Evolutionary conservation across 2,329 filamentous ascomycete species (phyloP), one percentile per base, ranked within the genome.

Genomic region (Penicillium vulpinum): DNA sequence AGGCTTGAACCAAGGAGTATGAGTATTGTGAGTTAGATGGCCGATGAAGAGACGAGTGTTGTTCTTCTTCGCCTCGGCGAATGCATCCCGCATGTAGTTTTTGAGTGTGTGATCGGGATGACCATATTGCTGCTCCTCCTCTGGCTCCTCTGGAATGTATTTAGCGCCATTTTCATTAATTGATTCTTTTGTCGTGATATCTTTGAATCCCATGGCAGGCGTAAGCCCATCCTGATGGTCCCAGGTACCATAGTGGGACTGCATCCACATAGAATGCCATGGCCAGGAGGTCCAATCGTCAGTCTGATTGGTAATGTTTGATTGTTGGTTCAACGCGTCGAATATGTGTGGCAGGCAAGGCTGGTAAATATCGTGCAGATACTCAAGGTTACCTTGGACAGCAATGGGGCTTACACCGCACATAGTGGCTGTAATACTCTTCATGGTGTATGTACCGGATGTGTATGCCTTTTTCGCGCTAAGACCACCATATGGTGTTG

Each of bases 371-470:
- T 77, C 72, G 29, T 77, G 69, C 4, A 65, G 58, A 43, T 71
- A 72, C 47, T 79, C 77, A 18, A 69, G 65, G 28, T 78, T 77
- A 52, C 77, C 77, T 38, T 79, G 76, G 3, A 69, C 74, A 4
- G 76, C 67, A 4, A 79, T 60, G 0, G 77, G 77, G 0, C 67
- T 63, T 5, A 77, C 54, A 26, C 77, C 77, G 44, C 77, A 79
- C 10, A 77, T 57, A 18, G 74, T 75, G 1, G 68, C 77, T 1
- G 69, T 65, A n/a, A 78, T 55, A 58, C 76, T 78, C 62, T 79
- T 79, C 21, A 78, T 64, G 0, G 77, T 79, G 39, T 77, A 78
- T 0, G 77, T 78, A 15, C 70, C 70, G 0, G 74, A 67, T 0
- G 77, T 78, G 46, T 76, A 74, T 0, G 75, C 75, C n/a, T 70